A percentile compares a stretch with the other conserved stretches of the same genome.
These are phyloP conservation scores for Tephrocybe sp. DNA, from an alignment of 768 basidiomycete species.

Conservation along the genomic window DNA sequence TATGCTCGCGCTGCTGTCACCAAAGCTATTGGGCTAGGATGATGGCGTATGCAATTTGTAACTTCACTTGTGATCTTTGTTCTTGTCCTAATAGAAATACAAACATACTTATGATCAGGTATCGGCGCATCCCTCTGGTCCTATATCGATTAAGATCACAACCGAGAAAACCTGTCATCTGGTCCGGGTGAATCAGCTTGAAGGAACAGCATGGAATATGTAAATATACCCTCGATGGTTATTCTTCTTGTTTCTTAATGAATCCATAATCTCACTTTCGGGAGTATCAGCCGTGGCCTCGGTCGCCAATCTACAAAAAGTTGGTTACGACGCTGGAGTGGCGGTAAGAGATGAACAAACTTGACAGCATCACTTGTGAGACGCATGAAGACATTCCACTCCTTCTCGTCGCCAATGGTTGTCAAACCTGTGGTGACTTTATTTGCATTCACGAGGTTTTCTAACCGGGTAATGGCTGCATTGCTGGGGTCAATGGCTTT, in stretches of 20 bases:
- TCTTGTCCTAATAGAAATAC: constrained; percentile 3
- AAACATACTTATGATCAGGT: constrained; percentile 1
- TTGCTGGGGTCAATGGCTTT: constrained; percentile 61
- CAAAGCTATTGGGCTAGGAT: constrained; percentile 57
- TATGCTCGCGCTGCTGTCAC: constrained; percentile 79
- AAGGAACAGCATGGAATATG: no score
- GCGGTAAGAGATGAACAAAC: constrained; percentile 39
- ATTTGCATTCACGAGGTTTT: constrained; percentile 56
- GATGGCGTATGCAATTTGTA: not conserved
- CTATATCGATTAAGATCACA: constrained; percentile 1
- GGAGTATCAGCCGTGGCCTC: constrained; percentile 40
- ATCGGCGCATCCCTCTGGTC: not conserved
- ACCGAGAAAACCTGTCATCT: constrained; percentile 8
- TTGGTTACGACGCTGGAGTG: not conserved
- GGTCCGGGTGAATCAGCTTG: not conserved
- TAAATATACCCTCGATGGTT: constrained; percentile 61
- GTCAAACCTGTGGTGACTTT: constrained; percentile 74
- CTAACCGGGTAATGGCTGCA: constrained; percentile 57
- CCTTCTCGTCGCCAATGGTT: constrained; percentile 91
- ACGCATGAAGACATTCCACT: constrained; percentile 96
- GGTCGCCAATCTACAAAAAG: constrained; percentile 46
- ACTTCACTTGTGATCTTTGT: not conserved
- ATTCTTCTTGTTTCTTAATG: constrained; percentile 84
- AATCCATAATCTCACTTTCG: constrained; percentile 66
- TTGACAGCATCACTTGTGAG: constrained; percentile 58